phyloP scores from a whole-genome alignment of 2,329 filamentous ascomycete species.

The Diaporthe sp. region DNA sequence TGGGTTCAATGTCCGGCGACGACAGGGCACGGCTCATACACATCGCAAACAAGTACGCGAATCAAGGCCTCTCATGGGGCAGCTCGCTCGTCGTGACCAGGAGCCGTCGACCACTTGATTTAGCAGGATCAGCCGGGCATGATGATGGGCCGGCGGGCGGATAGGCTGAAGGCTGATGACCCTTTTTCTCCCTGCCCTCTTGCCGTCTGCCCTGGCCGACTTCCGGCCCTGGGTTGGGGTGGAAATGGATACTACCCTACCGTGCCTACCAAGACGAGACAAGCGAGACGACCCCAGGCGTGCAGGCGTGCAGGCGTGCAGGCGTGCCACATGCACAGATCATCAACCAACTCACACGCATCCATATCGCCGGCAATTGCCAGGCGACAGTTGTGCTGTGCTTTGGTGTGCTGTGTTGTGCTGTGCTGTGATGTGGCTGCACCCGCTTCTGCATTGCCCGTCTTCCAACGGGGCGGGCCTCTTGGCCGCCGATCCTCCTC shows the following conservation, averaged over 20 bases:
- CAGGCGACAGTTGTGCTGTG: constrained; percentile 21
- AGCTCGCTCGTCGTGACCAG: background rate
- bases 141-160: constrained; percentile 7
- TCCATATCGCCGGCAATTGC: constrained; percentile 13
- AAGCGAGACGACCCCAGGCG: constrained; percentile 4
- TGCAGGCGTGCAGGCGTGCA: background rate
- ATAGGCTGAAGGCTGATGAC: constrained; percentile 1
- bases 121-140: constrained; percentile 32
- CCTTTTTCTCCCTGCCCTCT: background rate
- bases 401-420: background rate
- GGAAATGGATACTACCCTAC: constrained; percentile 9
- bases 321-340: constrained; percentile 5
- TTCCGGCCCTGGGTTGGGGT: constrained; percentile 26
- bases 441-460: constrained; percentile 15
- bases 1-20: background rate
- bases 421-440: constrained; percentile 22
- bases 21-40: constrained; percentile 26
- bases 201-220: constrained; percentile 29
- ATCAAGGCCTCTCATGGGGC: background rate
- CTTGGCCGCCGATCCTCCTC: constrained; percentile 14
- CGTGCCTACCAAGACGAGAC: constrained; percentile 11
- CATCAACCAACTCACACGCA: too few relatives aligned
- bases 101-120: background rate
- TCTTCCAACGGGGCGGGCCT: constrained; percentile 20
- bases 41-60: constrained; percentile 9